These are phyloP conservation scores for Mortierella claussenii DNA, from an alignment of 192 early-diverging fungal genomes.

Conservation along the genomic window DNA sequence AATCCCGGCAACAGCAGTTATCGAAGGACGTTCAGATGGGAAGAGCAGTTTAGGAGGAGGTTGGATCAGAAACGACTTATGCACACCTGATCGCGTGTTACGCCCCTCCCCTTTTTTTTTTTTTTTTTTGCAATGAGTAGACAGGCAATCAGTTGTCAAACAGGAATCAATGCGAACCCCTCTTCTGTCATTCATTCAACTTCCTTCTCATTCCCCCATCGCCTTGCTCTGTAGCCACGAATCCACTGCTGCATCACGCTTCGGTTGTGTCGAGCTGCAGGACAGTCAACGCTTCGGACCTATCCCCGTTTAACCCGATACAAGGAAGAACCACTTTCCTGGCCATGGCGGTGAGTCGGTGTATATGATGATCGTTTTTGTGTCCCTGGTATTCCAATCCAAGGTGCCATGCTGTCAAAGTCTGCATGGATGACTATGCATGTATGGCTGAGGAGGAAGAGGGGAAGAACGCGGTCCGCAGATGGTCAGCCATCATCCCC, in stretches of 20 bases:
- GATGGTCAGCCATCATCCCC: no score
- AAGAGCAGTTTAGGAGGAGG: no score
- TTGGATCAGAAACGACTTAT: no score
- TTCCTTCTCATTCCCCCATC: background rate
- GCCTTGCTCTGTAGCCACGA: background rate
- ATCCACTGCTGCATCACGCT: background rate
- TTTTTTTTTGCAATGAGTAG: no score
- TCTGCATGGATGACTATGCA: constrained; percentile 16
- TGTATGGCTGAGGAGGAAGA: no score
- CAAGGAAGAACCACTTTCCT: background rate
- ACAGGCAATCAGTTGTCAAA: no score
- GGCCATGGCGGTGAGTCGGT: constrained; percentile 7
- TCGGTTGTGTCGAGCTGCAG: background rate
- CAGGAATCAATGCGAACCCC: no score
- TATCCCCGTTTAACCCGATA: constrained; percentile 23
- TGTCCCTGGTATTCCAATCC: no score
- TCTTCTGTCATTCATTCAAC: background rate
- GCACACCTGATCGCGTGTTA: background rate
- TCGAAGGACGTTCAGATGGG: no score
- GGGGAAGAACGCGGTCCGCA: background rate
- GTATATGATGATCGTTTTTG: no score
- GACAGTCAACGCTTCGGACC: background rate
- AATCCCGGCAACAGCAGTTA: no score
- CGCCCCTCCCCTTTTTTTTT: background rate
- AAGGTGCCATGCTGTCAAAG: no score